Evolutionary conservation across 106 monocot genomes (phyloP).

Genomic region (Dioscorea dumetorum): DNA sequence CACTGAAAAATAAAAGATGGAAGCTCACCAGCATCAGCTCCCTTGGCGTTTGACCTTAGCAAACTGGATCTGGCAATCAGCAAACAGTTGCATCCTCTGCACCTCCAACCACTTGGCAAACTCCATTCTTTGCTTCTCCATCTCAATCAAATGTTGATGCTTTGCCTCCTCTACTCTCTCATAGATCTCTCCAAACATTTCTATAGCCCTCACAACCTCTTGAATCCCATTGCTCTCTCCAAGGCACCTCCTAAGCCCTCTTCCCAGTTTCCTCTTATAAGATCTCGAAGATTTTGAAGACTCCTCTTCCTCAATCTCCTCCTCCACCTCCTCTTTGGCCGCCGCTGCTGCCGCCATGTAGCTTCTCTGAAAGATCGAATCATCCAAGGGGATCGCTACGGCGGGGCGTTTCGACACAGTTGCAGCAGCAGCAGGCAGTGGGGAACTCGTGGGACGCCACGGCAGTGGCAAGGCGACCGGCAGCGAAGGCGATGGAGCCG

Average conservation of each 20-base stretch:
- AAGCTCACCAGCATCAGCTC: slow-evolving; percentile 1
- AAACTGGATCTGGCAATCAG: slow-evolving; percentile 8
- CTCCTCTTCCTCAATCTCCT: too few relatives aligned
- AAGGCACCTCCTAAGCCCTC: not conserved
- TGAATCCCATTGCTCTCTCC: not conserved
- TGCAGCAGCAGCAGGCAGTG: slow-evolving; percentile 6
- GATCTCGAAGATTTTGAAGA: too few relatives aligned
- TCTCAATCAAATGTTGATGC: slow-evolving; percentile 17
- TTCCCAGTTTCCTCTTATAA: not conserved
- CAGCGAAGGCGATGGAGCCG: slow-evolving; percentile 2
- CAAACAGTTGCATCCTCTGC: slow-evolving; percentile 19
- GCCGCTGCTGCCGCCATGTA: too few relatives aligned
- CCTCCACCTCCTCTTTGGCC: too few relatives aligned
- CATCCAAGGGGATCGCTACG: not conserved
- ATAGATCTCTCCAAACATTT: slow-evolving; percentile 15
- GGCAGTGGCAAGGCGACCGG: slow-evolving; percentile 10
- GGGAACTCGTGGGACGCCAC: slow-evolving; percentile 11
- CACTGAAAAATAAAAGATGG: not conserved
- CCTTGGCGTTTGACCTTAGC: slow-evolving; percentile 3
- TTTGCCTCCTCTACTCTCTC: slow-evolving; percentile 16
- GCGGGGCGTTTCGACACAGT: not conserved
- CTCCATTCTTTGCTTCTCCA: slow-evolving; percentile 19
- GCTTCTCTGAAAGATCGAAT: too few relatives aligned
- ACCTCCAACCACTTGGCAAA: slow-evolving; percentile 19
- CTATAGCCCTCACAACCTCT: slow-evolving; percentile 11